Conservation (phyloP, 2,329 filamentous ascomycete species). For the Acrodontium crateriforme region DNA sequence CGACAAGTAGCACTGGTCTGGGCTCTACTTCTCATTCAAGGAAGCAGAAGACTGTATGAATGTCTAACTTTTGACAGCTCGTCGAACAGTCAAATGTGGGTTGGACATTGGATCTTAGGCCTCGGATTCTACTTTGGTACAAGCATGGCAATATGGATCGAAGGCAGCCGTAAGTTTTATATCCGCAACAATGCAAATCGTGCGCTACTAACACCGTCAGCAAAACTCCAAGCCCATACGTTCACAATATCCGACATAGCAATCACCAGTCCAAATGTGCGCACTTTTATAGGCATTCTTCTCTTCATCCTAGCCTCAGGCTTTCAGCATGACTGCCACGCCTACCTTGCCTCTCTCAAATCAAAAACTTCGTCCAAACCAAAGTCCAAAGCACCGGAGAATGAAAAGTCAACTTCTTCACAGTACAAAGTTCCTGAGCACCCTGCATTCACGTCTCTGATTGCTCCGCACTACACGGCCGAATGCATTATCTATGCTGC, state of each 20-base stretch:
- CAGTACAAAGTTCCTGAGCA: slow-evolving; percentile 73
- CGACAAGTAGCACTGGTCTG: slow-evolving; percentile 54
- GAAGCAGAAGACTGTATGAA: slow-evolving; percentile 62
- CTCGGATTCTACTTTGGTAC: slow-evolving; percentile 62
- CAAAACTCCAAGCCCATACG: slow-evolving; percentile 19
- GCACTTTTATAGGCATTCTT: slow-evolving; percentile 42
- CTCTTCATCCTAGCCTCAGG: slow-evolving; percentile 57
- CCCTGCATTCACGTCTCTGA: slow-evolving; percentile 54
- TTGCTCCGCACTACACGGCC: slow-evolving; percentile 85
- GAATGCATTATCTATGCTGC: slow-evolving; percentile 75
- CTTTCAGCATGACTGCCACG: slow-evolving; percentile 52
- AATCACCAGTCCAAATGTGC: slow-evolving; percentile 31
- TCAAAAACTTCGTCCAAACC: slow-evolving; percentile 1
- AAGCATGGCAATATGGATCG: slow-evolving; percentile 69
- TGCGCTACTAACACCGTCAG: slow-evolving; percentile 3
- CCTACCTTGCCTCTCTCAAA: slow-evolving; percentile 30
- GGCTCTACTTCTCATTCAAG: slow-evolving; percentile 63
- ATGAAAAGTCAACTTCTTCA: slow-evolving; percentile 10
- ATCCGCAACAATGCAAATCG: neutral
- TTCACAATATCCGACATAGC: slow-evolving; percentile 24
- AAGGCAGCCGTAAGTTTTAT: slow-evolving; percentile 51
- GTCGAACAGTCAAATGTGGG: slow-evolving; percentile 67
- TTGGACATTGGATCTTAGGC: slow-evolving; percentile 70
- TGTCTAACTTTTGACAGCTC: slow-evolving; percentile 48
- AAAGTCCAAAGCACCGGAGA: slow-evolving; percentile 1